phyloP scores from a whole-genome alignment of 106 monocot species.

The Alisma plantagoaquatica region DNA sequence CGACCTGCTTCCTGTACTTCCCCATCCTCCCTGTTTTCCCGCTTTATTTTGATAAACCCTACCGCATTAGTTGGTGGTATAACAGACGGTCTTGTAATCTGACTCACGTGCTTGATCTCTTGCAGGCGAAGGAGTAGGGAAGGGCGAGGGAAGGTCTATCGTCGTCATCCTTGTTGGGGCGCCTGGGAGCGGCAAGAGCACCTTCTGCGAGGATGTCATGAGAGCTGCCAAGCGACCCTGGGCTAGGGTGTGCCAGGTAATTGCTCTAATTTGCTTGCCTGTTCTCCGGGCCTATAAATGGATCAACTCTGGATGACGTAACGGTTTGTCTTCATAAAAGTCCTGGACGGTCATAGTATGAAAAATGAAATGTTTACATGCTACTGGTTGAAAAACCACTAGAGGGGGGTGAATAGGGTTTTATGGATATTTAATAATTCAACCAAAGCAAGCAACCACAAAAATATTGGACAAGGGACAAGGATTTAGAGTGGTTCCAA shows the following conservation, averaged over 20 bases:
- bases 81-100: too few relatives aligned
- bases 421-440: too few relatives aligned
- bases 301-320: background rate
- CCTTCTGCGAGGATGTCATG: slow-evolving; percentile 23
- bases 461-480: too few relatives aligned
- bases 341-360: background rate
- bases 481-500: too few relatives aligned
- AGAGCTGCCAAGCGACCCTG: slow-evolving; percentile 13
- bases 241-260: slow-evolving; percentile 23
- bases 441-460: too few relatives aligned
- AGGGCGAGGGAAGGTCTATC: background rate
- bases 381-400: background rate
- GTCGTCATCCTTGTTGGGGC: slow-evolving; percentile 20
- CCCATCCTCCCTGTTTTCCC: too few relatives aligned
- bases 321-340: background rate
- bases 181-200: slow-evolving; percentile 31
- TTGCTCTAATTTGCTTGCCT: background rate
- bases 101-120: too few relatives aligned
- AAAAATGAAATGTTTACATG: background rate
- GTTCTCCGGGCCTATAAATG: background rate
- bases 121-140: slow-evolving; percentile 1
- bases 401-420: too few relatives aligned
- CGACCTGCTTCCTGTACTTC: too few relatives aligned
- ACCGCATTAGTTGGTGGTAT: too few relatives aligned
- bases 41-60: too few relatives aligned